Conservation (phyloP, 805 yeast species). For the Cyberlindnera meyerae region DNA sequence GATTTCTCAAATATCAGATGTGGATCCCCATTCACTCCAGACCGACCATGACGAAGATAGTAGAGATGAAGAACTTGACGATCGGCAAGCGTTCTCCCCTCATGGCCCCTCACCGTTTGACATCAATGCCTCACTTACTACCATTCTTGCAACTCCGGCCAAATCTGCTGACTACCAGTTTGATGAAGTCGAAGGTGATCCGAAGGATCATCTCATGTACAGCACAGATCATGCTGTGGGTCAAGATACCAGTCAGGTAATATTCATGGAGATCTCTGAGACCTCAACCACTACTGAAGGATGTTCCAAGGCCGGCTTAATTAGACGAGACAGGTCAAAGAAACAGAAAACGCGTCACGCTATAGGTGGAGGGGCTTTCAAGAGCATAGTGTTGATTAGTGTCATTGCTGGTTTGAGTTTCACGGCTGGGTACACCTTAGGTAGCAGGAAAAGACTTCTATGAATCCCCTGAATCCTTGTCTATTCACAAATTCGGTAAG, state of each 20-base stretch:
- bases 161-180: neutral
- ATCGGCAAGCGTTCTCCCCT: too few relatives aligned
- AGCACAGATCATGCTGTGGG: neutral
- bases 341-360: slow-evolving; percentile 2
- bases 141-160: slow-evolving; percentile 8
- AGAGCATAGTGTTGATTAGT: slow-evolving; percentile 7
- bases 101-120: slow-evolving; percentile 1
- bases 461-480: neutral
- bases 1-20: too few relatives aligned
- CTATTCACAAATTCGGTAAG: neutral
- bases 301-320: slow-evolving; percentile 4
- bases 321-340: slow-evolving; percentile 4
- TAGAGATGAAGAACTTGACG: slow-evolving; percentile 1
- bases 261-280: slow-evolving; percentile 12
- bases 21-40: too few relatives aligned
- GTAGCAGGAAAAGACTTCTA: slow-evolving; percentile 9
- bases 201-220: neutral
- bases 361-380: neutral
- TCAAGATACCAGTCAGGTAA: slow-evolving; percentile 2
- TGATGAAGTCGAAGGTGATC: slow-evolving; percentile 1
- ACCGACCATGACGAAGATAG: slow-evolving; percentile 2
- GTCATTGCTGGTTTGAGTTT: slow-evolving; percentile 16
- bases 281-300: slow-evolving; percentile 5
- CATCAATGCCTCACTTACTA: slow-evolving; percentile 16
- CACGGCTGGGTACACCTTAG: slow-evolving; percentile 18